Evolutionary conservation across 257 asterid genomes (phyloP), one percentile per base, ranked within the genome.

Genomic region (Leonotis leonurus): DNA sequence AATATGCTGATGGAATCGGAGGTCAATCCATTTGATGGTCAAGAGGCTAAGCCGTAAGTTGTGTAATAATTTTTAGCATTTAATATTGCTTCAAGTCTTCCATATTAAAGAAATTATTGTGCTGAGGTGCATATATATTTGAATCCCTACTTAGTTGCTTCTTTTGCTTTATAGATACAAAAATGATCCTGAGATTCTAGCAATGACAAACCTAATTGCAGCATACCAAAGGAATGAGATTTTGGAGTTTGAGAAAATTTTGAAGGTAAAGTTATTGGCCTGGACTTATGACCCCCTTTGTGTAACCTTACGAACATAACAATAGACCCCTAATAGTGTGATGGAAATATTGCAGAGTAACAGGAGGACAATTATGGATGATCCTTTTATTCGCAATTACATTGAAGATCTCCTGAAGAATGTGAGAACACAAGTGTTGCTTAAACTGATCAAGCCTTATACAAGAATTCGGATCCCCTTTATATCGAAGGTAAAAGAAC

Each of bases 1-100:
- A 93, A 93, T 70, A 93, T 93, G 99, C 87, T 93, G 73, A 93
- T 93, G 99, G 91, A 87, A 75, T 93, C 99, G 65, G 86, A 85
- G 79, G 99, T 93, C 75, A 93, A 89, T 63, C 99, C 99, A 6
- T 93, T 93, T 66, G 99, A 93, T 66, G 99, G 97, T 65, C 99
- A 89, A 76, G 99, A 93, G 74, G 99, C 99, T 57, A 93, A 93
- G 73, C 99, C 97, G 99, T 93, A 81, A 69, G 97, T 71, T 45
- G 16, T 40, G 48, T 45, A 17, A 48, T 37, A 44, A 74, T 26
- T 21, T n/a, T 40, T 64, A 18, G 63, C 63, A 52, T 49, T 74
- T 9, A 29, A 32, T 30, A 50, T 26, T 51, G 22, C 37, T 13
- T 51, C n/a, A 5, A 32, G 61, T 32, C 29, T 32, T 4, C n/a